Percentiles rank a stretch among this genome's conserved stretches.
phyloP scores from a whole-genome alignment of 345 rosid genomes.

The Eutrema heterophyllum region DNA sequence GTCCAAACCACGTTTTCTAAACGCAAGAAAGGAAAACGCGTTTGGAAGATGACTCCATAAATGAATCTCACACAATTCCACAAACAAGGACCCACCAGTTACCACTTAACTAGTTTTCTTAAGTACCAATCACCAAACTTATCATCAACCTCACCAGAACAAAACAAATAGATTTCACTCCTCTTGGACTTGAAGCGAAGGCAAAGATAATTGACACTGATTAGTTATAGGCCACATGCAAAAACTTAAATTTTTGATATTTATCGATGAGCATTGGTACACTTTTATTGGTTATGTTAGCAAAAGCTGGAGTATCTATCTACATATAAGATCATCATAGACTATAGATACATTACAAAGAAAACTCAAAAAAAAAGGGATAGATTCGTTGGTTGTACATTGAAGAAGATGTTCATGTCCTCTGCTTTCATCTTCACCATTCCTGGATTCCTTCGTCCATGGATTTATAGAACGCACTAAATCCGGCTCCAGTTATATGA shows the following conservation, averaged over 20 bases:
- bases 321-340: background rate
- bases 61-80: background rate
- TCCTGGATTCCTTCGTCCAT: background rate
- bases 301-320: conserved; percentile 10
- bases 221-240: background rate
- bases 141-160: background rate
- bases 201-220: background rate
- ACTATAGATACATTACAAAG: conserved; percentile 9
- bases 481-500: background rate
- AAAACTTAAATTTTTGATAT: background rate
- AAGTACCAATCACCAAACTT: background rate
- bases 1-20: conserved; percentile 11
- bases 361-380: background rate
- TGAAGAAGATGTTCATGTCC: conserved; percentile 7
- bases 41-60: background rate
- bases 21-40: background rate
- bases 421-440: conserved; percentile 6
- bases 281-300: conserved; percentile 10
- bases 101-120: too few relatives aligned
- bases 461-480: conserved; percentile 5
- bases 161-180: background rate
- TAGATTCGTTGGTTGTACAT: background rate
- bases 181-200: conserved; percentile 7
- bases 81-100: background rate
- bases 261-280: conserved; percentile 2